phyloP scores from a whole-genome alignment of 371 early-diverging fungal genomes.

The Blyttiomyces sp. region DNA sequence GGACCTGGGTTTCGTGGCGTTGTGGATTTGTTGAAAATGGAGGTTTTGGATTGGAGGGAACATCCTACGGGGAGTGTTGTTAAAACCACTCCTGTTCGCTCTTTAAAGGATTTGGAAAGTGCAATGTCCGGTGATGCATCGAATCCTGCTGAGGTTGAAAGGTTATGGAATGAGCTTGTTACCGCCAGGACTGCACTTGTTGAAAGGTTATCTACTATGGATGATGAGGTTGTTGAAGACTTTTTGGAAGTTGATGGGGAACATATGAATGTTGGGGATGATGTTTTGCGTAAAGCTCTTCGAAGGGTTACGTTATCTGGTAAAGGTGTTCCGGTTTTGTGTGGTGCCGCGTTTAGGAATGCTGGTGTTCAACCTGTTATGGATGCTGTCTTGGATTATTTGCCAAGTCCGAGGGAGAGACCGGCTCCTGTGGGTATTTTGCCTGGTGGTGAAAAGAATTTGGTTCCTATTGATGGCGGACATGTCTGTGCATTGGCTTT shows the following conservation, averaged over 20 bases:
- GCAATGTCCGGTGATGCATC: neutral
- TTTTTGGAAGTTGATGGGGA: conserved; percentile 71
- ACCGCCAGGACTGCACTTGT: conserved; percentile 66
- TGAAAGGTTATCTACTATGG: conserved; percentile 80
- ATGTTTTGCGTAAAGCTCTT: conserved; percentile 64
- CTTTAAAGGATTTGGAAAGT: too few relatives aligned
- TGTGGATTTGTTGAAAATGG: conserved; percentile 78
- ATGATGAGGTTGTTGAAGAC: conserved; percentile 77
- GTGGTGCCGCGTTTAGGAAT: conserved; percentile 87
- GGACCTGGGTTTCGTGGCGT: conserved; percentile 52
- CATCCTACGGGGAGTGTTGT: conserved; percentile 51
- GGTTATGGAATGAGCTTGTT: conserved; percentile 46
- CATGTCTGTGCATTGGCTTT: conserved; percentile 86
- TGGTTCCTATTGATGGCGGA: conserved; percentile 36
- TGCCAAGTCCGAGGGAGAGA: conserved; percentile 78
- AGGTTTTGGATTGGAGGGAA: conserved; percentile 63
- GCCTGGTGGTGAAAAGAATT: conserved; percentile 11
- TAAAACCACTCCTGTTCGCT: conserved; percentile 25
- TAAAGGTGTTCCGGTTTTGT: conserved; percentile 78
- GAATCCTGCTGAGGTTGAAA: neutral
- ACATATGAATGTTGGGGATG: conserved; percentile 57
- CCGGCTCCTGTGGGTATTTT: conserved; percentile 32
- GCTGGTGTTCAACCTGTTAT: conserved; percentile 89
- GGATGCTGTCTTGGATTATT: conserved; percentile 82
- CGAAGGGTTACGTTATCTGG: conserved; percentile 67